Evolutionary conservation across 441 rosid species (phyloP).

Genomic region (Euphorbia schlechtendalii): DNA sequence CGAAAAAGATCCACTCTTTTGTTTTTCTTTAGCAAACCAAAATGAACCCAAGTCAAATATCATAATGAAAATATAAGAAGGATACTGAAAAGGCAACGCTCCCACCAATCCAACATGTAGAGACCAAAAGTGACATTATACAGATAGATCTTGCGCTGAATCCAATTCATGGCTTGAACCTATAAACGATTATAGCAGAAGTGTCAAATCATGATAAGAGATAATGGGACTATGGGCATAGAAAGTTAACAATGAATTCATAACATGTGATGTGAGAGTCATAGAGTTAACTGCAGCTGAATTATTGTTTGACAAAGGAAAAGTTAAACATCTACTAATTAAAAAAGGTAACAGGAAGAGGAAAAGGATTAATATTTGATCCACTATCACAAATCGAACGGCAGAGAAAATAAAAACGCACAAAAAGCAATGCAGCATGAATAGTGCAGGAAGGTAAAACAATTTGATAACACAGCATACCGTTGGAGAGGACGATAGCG

Average conservation of each 20-base stretch:
- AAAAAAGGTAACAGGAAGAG: too few relatives aligned
- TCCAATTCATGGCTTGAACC: constrained; percentile 33
- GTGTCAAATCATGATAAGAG: neutral
- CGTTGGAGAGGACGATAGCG: neutral
- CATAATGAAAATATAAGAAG: neutral
- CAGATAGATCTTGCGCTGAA: constrained; percentile 70
- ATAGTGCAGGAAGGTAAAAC: too few relatives aligned
- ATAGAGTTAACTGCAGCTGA: too few relatives aligned
- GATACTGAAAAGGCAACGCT: constrained; percentile 98
- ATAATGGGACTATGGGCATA: neutral
- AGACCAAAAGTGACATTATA: constrained; percentile 97
- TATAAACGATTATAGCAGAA: neutral
- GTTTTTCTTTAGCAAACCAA: neutral
- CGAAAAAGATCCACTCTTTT: neutral
- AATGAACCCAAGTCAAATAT: neutral
- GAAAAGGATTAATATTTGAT: too few relatives aligned
- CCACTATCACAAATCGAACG: too few relatives aligned
- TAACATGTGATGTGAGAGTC: too few relatives aligned
- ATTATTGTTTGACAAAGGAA: too few relatives aligned
- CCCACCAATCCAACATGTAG: constrained; percentile 99
- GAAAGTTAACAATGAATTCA: too few relatives aligned
- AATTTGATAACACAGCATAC: neutral
- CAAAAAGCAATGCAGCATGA: too few relatives aligned
- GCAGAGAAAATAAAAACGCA: too few relatives aligned
- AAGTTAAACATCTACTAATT: too few relatives aligned